Conservation (phyloP, 805 yeast species). For the Candida patagonica region DNA sequence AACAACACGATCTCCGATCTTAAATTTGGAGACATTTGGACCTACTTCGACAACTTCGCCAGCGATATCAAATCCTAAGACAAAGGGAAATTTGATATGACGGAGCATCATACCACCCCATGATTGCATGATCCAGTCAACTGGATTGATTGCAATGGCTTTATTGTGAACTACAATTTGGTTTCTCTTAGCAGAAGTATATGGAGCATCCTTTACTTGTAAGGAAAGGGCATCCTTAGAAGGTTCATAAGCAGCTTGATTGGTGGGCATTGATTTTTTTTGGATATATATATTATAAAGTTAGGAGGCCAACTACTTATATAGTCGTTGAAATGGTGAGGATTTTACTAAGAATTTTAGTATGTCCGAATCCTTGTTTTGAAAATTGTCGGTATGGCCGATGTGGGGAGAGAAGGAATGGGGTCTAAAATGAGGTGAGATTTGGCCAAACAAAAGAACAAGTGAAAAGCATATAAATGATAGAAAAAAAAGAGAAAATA, state of each 20-base stretch:
- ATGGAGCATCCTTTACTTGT: constrained; percentile 7
- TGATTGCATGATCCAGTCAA: constrained; percentile 34
- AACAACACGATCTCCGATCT: constrained; percentile 59
- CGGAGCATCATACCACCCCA: neutral
- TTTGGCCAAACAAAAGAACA: too few relatives aligned
- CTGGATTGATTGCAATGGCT: constrained; percentile 56
- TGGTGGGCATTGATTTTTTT: neutral
- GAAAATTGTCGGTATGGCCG: too few relatives aligned
- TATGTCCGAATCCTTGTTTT: too few relatives aligned
- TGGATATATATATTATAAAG: too few relatives aligned
- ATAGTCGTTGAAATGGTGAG: too few relatives aligned
- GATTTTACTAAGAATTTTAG: too few relatives aligned
- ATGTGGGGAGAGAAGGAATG: too few relatives aligned
- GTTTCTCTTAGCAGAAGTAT: constrained; percentile 19
- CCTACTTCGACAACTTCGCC: constrained; percentile 69
- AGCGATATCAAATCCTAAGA: constrained; percentile 59
- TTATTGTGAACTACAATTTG: constrained; percentile 40
- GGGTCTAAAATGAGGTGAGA: too few relatives aligned
- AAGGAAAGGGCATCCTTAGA: constrained; percentile 8
- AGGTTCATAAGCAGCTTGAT: neutral
- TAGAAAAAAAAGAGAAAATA: too few relatives aligned
- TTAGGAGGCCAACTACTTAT: too few relatives aligned
- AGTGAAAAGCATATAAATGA: too few relatives aligned
- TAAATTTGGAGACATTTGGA: constrained; percentile 39
- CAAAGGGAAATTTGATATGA: too few relatives aligned